Conservation (phyloP, 2,329 filamentous ascomycete species). For the Curvularia eragrostidis region DNA sequence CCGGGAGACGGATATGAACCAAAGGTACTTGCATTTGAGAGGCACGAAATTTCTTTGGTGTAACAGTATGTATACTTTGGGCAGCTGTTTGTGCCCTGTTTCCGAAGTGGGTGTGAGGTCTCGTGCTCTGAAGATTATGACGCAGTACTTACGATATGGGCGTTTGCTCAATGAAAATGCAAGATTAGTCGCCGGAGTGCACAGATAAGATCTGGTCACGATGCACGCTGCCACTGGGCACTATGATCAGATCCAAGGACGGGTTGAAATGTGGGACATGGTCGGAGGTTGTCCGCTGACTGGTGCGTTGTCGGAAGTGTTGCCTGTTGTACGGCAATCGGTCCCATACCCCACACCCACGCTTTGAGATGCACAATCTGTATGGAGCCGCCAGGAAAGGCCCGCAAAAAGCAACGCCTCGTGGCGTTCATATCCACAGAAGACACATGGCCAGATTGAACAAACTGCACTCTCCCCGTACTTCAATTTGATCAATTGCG, state of each 20-base stretch:
- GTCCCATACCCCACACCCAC: conserved; percentile 10
- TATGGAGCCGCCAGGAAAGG: conserved; percentile 6
- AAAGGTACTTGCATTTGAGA: neutral
- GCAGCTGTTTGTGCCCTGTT: neutral
- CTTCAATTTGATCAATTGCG: neutral
- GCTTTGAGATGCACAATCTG: conserved; percentile 4
- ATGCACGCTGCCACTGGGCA: conserved; percentile 4
- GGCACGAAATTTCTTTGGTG: neutral
- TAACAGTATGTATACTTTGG: conserved; percentile 1
- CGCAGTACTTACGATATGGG: conserved; percentile 6
- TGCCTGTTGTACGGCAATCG: neutral
- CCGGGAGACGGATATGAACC: neutral
- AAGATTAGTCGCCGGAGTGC: neutral
- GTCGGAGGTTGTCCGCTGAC: neutral
- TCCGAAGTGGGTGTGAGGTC: conserved; percentile 10
- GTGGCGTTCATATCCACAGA: conserved; percentile 10
- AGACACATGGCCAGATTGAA: neutral
- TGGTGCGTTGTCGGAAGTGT: conserved; percentile 10
- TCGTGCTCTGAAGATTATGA: conserved; percentile 12
- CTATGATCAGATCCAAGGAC: neutral
- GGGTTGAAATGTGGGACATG: neutral
- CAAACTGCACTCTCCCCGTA: neutral
- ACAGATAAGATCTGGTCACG: neutral
- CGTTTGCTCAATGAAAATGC: conserved; percentile 5
- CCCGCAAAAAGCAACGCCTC: conserved; percentile 5